A percentile compares a stretch with the other conserved stretches of the same genome.
These are phyloP conservation scores for Maudiozyma humilis DNA, from an alignment of 1,139 yeast genomes.

Conservation along the genomic window DNA sequence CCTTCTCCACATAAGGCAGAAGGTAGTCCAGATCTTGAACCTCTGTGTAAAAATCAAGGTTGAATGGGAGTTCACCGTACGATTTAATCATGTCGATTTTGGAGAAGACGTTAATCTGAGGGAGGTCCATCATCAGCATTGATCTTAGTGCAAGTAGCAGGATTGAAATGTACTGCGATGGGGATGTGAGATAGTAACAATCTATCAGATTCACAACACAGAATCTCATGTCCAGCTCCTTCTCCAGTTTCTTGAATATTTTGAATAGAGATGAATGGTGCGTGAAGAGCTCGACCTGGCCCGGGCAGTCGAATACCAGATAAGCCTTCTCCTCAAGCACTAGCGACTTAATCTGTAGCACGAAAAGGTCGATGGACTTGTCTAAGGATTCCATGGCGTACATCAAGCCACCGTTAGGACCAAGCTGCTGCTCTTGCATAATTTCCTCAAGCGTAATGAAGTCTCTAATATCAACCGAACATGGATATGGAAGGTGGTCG, in stretches of 20 bases:
- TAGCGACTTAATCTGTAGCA: slow-evolving; percentile 49
- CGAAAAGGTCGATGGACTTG: slow-evolving; percentile 49
- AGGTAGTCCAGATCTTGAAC: slow-evolving; percentile 74
- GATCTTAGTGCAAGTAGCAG: slow-evolving; percentile 74
- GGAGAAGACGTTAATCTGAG: slow-evolving; percentile 85
- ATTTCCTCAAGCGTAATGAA: slow-evolving; percentile 80
- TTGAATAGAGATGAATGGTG: slow-evolving; percentile 75
- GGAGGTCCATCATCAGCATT: slow-evolving; percentile 87
- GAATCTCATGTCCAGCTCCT: slow-evolving; percentile 56
- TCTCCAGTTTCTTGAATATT: slow-evolving; percentile 65
- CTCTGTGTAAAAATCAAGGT: slow-evolving; percentile 80
- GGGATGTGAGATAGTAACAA: slow-evolving; percentile 73
- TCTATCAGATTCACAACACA: slow-evolving; percentile 87
- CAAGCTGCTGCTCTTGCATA: slow-evolving; percentile 73
- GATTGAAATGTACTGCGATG: slow-evolving; percentile 86
- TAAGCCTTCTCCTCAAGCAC: slow-evolving; percentile 57
- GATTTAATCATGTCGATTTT: slow-evolving; percentile 74
- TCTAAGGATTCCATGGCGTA: slow-evolving; percentile 72
- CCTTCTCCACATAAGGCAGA: slow-evolving; percentile 62
- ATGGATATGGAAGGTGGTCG: slow-evolving; percentile 70
- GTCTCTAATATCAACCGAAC: slow-evolving; percentile 83
- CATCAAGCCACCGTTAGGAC: slow-evolving; percentile 95
- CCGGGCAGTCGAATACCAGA: slow-evolving; percentile 91
- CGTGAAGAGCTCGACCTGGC: slow-evolving; percentile 92
- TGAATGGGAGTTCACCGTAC: slow-evolving; percentile 64